Conservation (phyloP, 2,329 filamentous ascomycete species). For the Chaetomiaceae sp. region DNA sequence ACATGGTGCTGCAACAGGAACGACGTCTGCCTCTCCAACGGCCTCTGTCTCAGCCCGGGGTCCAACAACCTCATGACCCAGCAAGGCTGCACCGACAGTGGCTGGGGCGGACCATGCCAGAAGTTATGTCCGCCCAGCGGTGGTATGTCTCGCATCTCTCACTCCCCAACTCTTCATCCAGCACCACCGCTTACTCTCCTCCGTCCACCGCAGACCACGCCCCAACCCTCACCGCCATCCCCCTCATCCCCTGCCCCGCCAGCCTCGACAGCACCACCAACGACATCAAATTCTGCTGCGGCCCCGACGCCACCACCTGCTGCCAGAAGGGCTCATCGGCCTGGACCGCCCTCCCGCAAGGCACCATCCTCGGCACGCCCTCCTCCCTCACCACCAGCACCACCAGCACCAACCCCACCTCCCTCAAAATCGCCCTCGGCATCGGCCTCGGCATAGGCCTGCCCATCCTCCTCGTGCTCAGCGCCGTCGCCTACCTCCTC, state of each 20-base stretch:
- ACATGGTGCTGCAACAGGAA: slow-evolving; percentile 24
- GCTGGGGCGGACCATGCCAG: slow-evolving; percentile 25
- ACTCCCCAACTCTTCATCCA: background rate
- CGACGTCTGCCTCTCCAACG: slow-evolving; percentile 27
- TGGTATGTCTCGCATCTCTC: background rate
- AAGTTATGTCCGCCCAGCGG: slow-evolving; percentile 17
- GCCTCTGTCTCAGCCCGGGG: slow-evolving; percentile 26
- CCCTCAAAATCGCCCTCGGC: slow-evolving; percentile 15
- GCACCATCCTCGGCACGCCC: slow-evolving; percentile 5
- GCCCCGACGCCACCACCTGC: slow-evolving; percentile 12
- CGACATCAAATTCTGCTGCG: slow-evolving; percentile 18
- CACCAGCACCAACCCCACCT: background rate
- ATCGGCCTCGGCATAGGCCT: slow-evolving; percentile 20
- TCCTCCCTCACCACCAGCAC: background rate
- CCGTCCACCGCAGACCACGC: background rate
- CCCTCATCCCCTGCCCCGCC: slow-evolving; percentile 15
- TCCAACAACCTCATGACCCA: slow-evolving; percentile 26
- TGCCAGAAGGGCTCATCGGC: slow-evolving; percentile 4
- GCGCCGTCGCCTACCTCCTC: slow-evolving; percentile 15
- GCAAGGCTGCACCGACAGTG: slow-evolving; percentile 26
- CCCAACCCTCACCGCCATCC: background rate
- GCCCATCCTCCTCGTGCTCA: slow-evolving; percentile 18
- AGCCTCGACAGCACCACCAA: slow-evolving; percentile 2
- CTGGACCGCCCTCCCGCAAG: slow-evolving; percentile 4
- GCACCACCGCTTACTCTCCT: background rate